Conservation (phyloP, 2,329 filamentous ascomycete genomes). For the Huntiella bhutanensis region DNA sequence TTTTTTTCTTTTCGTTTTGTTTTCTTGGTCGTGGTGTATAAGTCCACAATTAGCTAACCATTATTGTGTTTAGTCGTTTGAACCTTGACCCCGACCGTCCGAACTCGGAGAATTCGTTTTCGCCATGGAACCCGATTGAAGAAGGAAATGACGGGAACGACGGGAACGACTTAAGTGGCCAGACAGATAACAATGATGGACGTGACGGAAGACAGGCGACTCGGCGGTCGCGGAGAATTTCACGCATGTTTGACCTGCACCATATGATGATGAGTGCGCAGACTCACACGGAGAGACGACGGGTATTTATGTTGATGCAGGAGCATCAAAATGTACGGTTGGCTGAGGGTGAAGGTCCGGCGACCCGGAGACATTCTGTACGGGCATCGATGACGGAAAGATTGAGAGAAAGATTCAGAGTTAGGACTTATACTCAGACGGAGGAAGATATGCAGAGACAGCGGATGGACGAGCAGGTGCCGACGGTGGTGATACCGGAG, state of each 20-base stretch:
- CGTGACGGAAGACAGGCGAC: no score
- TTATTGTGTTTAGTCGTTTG: no score
- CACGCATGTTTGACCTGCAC: slow-evolving; percentile 26
- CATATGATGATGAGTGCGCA: slow-evolving; percentile 38
- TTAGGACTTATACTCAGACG: slow-evolving; percentile 26
- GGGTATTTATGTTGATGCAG: no score
- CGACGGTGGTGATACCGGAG: no score
- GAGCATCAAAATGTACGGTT: background rate
- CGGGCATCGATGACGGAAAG: slow-evolving; percentile 17
- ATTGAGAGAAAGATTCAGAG: slow-evolving; percentile 33
- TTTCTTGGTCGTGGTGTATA: background rate
- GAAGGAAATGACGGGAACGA: background rate
- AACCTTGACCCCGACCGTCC: no score
- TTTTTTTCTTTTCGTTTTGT: background rate
- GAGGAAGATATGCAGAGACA: background rate
- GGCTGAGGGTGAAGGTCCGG: background rate
- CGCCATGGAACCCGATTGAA: background rate
- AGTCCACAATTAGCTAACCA: no score
- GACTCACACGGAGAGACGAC: background rate
- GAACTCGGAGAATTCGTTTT: no score
- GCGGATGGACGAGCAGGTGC: no score
- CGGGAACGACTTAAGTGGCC: no score
- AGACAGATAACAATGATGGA: no score
- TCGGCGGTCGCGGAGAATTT: background rate
- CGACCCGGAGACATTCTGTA: background rate